Percentiles rank a stretch among this genome's conserved stretches.
These are phyloP conservation scores for Paramyrothecium roridum DNA, from an alignment of 2,329 filamentous ascomycete genomes.

Conservation along the genomic window DNA sequence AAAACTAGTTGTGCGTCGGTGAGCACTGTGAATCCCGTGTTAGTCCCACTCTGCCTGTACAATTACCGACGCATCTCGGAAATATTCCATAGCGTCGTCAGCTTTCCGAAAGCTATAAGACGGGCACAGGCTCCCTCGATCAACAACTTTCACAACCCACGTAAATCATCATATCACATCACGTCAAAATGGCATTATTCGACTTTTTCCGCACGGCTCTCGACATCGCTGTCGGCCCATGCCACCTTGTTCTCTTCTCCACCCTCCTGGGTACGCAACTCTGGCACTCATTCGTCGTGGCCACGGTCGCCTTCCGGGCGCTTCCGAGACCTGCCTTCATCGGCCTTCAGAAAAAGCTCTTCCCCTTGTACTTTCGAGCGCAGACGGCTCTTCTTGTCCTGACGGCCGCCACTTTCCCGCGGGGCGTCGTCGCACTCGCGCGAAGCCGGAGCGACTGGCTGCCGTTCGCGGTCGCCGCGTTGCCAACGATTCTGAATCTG, in stretches of 20 bases:
- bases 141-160: too few species aligned
- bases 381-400: slow-evolving; percentile 31
- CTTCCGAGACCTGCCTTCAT: slow-evolving; percentile 32
- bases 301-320: slow-evolving; percentile 28
- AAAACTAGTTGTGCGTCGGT: too few species aligned
- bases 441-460: slow-evolving; percentile 26
- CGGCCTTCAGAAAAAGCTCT: slow-evolving; percentile 35
- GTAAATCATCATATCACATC: not conserved
- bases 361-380: slow-evolving; percentile 35
- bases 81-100: not conserved
- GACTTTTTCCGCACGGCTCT: slow-evolving; percentile 7
- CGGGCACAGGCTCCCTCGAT: not conserved
- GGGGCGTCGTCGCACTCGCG: slow-evolving; percentile 25
- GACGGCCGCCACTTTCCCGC: slow-evolving; percentile 28
- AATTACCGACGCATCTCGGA: not conserved
- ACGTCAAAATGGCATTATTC: slow-evolving; percentile 10
- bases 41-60: not conserved
- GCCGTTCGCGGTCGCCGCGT: slow-evolving; percentile 26
- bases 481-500: slow-evolving; percentile 28
- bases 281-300: slow-evolving; percentile 35
- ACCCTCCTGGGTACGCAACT: slow-evolving; percentile 34
- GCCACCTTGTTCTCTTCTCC: slow-evolving; percentile 36
- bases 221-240: slow-evolving; percentile 21
- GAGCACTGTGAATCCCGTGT: not conserved
- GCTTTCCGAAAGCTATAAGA: not conserved